Evolutionary conservation across 768 basidiomycete genomes (phyloP).

Genomic region (Termitomyces sp.): DNA sequence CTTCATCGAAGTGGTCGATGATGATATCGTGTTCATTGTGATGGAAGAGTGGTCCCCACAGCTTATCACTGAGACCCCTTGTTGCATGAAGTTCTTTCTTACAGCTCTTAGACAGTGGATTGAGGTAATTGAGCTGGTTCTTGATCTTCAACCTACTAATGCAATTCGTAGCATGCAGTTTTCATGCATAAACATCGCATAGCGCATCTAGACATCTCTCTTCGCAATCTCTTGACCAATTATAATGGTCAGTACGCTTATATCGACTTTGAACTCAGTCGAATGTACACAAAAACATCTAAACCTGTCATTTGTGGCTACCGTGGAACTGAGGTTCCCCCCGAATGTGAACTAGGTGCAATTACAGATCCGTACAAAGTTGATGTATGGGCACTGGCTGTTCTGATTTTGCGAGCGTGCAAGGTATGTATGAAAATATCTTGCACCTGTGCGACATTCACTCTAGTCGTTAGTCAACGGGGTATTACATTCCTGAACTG

Average conservation of each 20-base stretch:
- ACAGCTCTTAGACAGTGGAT: constrained; percentile 59
- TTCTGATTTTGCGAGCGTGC: constrained; percentile 58
- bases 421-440: constrained; percentile 36
- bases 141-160: background rate
- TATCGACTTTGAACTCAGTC: constrained; percentile 71
- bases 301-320: constrained; percentile 34
- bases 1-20: constrained; percentile 46
- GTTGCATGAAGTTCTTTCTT: constrained; percentile 47
- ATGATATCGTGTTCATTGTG: constrained; percentile 59
- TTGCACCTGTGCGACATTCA: constrained; percentile 1
- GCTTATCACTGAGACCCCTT: constrained; percentile 45
- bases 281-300: constrained; percentile 36
- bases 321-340: constrained; percentile 63
- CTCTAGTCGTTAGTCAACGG: constrained; percentile 38
- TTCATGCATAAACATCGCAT: constrained; percentile 67
- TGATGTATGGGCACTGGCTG: constrained; percentile 68
- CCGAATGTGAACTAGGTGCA: constrained; percentile 54
- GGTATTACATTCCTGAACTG: constrained; percentile 55
- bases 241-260: constrained; percentile 59
- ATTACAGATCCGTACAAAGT: constrained; percentile 58
- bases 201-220: constrained; percentile 69
- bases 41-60: constrained; percentile 80
- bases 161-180: constrained; percentile 43
- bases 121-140: constrained; percentile 37
- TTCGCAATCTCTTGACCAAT: constrained; percentile 64